Base-by-base conservation (phyloP, 2,329 filamentous ascomycete genomes). In the Monosporascus sp. region DNA sequence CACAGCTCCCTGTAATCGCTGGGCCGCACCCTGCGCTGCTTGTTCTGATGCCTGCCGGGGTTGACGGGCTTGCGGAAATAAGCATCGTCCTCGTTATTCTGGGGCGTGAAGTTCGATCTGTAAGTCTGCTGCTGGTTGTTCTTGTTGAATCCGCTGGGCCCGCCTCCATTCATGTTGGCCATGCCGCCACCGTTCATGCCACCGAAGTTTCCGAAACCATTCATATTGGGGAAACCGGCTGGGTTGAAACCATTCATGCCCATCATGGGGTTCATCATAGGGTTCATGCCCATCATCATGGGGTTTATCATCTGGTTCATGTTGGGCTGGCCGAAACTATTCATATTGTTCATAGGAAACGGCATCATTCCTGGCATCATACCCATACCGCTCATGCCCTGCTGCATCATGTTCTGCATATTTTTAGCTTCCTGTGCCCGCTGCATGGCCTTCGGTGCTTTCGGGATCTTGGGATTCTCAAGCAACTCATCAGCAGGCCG, bases 51-150 rank as follows among this genome's bases (percentile, higher is more conserved):
- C 49, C 94, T 84, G 67, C 96, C 89, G 2, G 92, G 93, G 68
- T 99, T 99, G 57, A 97, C 89, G 0, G 94, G 94, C 70, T 96
- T 93, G 54, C 94, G 84, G 70, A 97, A 95, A 73, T 99, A 99
- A 7, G 94, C 89, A 55, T 91, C 90, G 54, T 96, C 91, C 52
- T 95, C 90, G 58, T 84, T 84, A 54, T 80, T 85, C 2, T 80
- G 79, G 55, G 76, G 74, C 1, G 70, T 65, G 48, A 79, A 78
- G 60, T 74, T 74, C 52, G 60, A 54, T 45, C 59, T 58, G 14
- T 60, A 55, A 27, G 63, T 60, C 37, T 62, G 59, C 41, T 67
- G 54, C 50, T 61, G 58, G 51, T 64, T 64, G 43, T 64, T 63
- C 63, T 67, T 68, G 63, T 70, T 62, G 61, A 61, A 69, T 47